Conservation (phyloP, 169 alveolate genomes). For the Miamiensis avidus region DNA sequence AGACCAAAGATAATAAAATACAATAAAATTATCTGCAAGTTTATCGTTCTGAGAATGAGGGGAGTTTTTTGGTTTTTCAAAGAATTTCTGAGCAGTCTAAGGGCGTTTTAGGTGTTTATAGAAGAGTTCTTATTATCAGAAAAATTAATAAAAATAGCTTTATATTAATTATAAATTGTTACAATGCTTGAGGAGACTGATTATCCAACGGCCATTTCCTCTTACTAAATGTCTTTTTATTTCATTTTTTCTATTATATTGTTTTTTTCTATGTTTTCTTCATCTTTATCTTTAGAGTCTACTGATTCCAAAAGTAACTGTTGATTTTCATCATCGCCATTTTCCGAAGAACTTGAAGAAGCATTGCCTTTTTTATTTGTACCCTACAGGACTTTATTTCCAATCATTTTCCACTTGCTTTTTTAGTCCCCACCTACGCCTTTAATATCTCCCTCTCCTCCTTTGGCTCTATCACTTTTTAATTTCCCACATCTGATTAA, state of each 20-base stretch:
- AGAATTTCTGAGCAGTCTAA: slow-evolving; percentile 2
- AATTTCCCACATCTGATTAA: too few species aligned
- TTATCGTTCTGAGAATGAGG: background rate
- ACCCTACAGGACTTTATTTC: background rate
- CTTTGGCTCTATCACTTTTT: too few species aligned
- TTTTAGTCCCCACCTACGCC: too few species aligned
- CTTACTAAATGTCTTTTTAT: background rate
- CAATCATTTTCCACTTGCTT: background rate
- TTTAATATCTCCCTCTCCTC: too few species aligned
- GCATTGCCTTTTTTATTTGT: background rate
- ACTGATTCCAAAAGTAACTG: background rate
- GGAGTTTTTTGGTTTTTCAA: slow-evolving; percentile 7
- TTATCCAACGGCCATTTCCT: background rate
- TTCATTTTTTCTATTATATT: background rate
- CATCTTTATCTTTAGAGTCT: background rate
- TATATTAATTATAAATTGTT: too few species aligned
- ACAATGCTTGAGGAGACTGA: background rate
- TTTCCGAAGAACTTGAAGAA: background rate
- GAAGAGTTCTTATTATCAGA: background rate
- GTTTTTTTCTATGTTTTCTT: background rate
- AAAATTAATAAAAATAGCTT: too few species aligned
- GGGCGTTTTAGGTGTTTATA: slow-evolving; percentile 16
- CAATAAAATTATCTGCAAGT: background rate
- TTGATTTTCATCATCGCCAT: background rate
- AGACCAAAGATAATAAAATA: background rate